Evolutionary conservation across 768 basidiomycete species (phyloP), one percentile per base, ranked within the genome.

Genomic region (Pleurotus djamor): DNA sequence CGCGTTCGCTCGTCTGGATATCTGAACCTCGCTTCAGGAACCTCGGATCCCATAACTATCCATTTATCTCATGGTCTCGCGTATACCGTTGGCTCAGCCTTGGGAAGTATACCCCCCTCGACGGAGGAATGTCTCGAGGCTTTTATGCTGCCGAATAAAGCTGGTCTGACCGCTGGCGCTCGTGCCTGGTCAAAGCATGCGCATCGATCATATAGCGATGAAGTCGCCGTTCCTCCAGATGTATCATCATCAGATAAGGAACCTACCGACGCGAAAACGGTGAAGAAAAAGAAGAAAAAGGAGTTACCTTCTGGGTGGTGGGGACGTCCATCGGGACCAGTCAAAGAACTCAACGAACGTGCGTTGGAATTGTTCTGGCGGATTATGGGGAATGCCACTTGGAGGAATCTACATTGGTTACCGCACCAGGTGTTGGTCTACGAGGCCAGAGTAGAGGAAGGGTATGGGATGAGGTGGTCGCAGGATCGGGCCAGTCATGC

Each of bases 401-500:
- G 87, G 87, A 73, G 77, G 54, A 87, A 88, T 69, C 60, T 88
- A 38, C 87, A 88, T 65, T 86, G 83, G 84, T 67, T 88, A 3
- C 85, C 87, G 2, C 85, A 86, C 64, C 73, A 76, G 43, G 73
- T 87, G 14, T 67, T 88, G 59, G 84, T 87, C 32, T 88, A 87
- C 64, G 86, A 88, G 64, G 77, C 79, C 5, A 72, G 86, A 58
- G 80, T 86, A 16, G 63, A 70, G 4, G 84, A 83, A 58, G 86
- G 86, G 0, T 88, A 87, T 71, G 86, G 86, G 0, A 83, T 87
- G 84, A 74, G 86, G 9, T 87, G 86, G 86, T 81, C 83, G 1
- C 84, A 81, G 66, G 76, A 84, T 67, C 69, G 68, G 17, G 68
- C 68, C 49, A 61, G 54, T 37, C 38, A 48, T 59, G 52, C 59